phyloP scores from a whole-genome alignment of 805 yeast genomes.

The Myxozyma melibiosi region DNA sequence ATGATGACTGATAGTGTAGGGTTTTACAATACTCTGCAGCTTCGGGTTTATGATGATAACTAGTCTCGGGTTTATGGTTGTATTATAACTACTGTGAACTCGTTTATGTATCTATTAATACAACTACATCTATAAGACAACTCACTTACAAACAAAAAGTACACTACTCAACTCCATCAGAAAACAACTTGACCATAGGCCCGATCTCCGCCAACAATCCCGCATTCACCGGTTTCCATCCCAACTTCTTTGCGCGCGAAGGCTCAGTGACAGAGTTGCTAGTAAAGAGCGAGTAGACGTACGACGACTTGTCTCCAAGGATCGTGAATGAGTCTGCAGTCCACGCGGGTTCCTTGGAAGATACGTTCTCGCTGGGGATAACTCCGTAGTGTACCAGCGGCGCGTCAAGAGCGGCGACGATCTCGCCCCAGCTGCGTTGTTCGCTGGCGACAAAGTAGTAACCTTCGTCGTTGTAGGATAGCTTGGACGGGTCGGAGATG shows the following conservation, averaged over 20 bases:
- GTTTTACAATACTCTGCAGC: too few relatives aligned
- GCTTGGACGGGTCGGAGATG: conserved; percentile 32
- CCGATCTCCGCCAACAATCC: conserved; percentile 15
- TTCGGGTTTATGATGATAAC: too few relatives aligned
- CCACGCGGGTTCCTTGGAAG: conserved; percentile 4
- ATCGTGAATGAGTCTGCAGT: conserved; percentile 1
- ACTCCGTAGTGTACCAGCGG: conserved; percentile 32
- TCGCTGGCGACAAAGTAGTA: conserved; percentile 45
- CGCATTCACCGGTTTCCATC: conserved; percentile 21
- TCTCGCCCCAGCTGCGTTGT: conserved; percentile 42
- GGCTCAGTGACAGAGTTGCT: conserved; percentile 26
- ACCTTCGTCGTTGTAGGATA: conserved; percentile 43
- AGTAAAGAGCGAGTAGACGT: conserved; percentile 5
- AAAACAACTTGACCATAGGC: conserved; percentile 31
- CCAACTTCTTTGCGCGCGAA: conserved; percentile 21
- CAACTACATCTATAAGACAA: neutral
- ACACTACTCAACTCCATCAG: conserved; percentile 5
- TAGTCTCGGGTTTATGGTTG: too few relatives aligned
- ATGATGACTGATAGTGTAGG: too few relatives aligned
- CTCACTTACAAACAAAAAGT: neutral
- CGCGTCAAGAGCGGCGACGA: conserved; percentile 37
- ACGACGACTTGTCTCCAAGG: conserved; percentile 4
- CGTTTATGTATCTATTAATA: neutral
- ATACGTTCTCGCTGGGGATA: conserved; percentile 6
- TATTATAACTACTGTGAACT: too few relatives aligned